Evolutionary conservation across 768 basidiomycete genomes (phyloP).

Genomic region (Zangia roseola): DNA sequence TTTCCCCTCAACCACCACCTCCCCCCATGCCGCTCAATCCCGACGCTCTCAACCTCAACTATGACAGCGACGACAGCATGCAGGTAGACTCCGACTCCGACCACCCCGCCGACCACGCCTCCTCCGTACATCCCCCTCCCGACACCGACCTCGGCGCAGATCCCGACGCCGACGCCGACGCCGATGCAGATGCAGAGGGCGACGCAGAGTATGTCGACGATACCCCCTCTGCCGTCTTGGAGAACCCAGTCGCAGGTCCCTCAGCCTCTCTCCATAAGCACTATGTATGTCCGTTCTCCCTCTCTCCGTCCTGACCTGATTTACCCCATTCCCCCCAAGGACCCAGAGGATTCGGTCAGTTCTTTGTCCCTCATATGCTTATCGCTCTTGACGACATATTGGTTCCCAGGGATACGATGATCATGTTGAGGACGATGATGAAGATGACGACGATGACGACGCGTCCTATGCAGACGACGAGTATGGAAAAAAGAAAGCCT

Average conservation of each 20-base stretch:
- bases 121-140: conserved; percentile 18
- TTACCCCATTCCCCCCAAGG: conserved; percentile 14
- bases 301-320: conserved; percentile 2
- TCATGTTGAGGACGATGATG: conserved; percentile 47
- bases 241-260: conserved; percentile 37
- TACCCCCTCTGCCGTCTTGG: conserved; percentile 35
- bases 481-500: conserved; percentile 66
- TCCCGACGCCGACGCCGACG: conserved; percentile 60
- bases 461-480: conserved; percentile 78
- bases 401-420: conserved; percentile 59
- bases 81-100: conserved; percentile 64
- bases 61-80: conserved; percentile 60
- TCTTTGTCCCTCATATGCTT: conserved; percentile 9
- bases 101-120: conserved; percentile 12
- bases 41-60: conserved; percentile 53
- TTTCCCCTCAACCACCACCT: conserved; percentile 37
- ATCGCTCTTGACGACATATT: conserved; percentile 34
- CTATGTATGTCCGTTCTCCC: conserved; percentile 48
- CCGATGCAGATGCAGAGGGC: conserved; percentile 40
- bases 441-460: conserved; percentile 72
- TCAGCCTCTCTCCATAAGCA: conserved; percentile 52
- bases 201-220: conserved; percentile 42
- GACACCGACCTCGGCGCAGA: conserved; percentile 43
- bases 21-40: conserved; percentile 35
- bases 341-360: conserved; percentile 33